Conservation (phyloP, 2,329 filamentous ascomycete species). For the Xylariaceae sp. region DNA sequence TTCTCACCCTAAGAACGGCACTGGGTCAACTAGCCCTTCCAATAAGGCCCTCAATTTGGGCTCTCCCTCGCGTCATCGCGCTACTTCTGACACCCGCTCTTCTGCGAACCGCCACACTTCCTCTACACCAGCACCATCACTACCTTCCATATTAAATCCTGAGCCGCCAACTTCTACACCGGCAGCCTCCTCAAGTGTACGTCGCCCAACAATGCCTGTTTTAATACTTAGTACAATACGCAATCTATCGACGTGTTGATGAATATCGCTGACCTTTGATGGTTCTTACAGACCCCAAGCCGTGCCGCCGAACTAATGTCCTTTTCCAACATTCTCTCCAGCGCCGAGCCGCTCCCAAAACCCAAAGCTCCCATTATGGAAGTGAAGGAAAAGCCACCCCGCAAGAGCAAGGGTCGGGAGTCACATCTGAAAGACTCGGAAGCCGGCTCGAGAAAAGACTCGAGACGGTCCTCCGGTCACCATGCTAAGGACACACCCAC, state of each 20-base stretch:
- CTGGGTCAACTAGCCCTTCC: slow-evolving; percentile 34
- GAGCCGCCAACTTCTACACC: slow-evolving; percentile 30
- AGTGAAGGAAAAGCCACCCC: slow-evolving; percentile 42
- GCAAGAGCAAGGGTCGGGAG: slow-evolving; percentile 53
- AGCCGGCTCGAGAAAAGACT: slow-evolving; percentile 47
- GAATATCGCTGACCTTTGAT: slow-evolving; percentile 12
- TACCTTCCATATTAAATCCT: slow-evolving; percentile 39
- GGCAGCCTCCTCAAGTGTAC: slow-evolving; percentile 35
- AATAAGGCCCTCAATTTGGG: slow-evolving; percentile 36
- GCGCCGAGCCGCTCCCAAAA: slow-evolving; percentile 66
- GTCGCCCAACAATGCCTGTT: slow-evolving; percentile 17
- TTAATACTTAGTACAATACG: not conserved
- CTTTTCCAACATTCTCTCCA: slow-evolving; percentile 91
- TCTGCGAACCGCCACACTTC: slow-evolving; percentile 32
- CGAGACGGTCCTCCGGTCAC: slow-evolving; percentile 55
- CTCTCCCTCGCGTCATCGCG: slow-evolving; percentile 36
- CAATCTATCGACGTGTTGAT: not conserved
- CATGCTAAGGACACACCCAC: slow-evolving; percentile 47
- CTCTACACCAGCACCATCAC: slow-evolving; percentile 35
- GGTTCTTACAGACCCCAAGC: slow-evolving; percentile 61
- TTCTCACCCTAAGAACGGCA: slow-evolving; percentile 38
- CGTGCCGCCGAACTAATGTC: slow-evolving; percentile 89
- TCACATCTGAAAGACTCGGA: slow-evolving; percentile 56
- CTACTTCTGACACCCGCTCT: slow-evolving; percentile 29
- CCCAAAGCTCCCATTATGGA: slow-evolving; percentile 47